Conservation (phyloP, 345 rosid genomes). For the Eucalyptus pumila region DNA sequence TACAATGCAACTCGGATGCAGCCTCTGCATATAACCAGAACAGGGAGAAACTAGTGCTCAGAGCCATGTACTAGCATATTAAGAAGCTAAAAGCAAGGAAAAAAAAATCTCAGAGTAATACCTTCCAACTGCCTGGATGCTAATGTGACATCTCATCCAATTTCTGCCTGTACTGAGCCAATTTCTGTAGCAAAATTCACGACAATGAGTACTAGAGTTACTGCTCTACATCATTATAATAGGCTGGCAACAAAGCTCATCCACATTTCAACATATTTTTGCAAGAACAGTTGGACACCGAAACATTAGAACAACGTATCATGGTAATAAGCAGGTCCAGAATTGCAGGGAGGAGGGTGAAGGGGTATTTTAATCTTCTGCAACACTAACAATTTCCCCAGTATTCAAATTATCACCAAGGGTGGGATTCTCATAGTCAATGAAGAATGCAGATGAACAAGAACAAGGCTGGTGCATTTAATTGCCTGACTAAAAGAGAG, state of each 20-base stretch:
- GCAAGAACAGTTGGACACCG: neutral
- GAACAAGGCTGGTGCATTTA: neutral
- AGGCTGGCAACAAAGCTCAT: neutral
- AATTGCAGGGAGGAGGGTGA: neutral
- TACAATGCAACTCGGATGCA: neutral
- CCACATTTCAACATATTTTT: neutral
- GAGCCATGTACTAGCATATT: neutral
- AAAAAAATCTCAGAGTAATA: neutral
- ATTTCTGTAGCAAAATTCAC: slow-evolving; percentile 23
- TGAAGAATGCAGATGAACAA: neutral
- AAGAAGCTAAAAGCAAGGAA: neutral
- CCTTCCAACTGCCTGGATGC: neutral
- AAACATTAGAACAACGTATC: neutral
- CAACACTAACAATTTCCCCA: neutral
- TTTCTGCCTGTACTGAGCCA: slow-evolving; percentile 85
- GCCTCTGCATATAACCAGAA: neutral
- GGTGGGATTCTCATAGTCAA: neutral
- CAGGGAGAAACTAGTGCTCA: neutral
- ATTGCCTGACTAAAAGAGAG: neutral
- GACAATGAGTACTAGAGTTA: neutral
- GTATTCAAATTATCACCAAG: neutral
- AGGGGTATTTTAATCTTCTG: neutral
- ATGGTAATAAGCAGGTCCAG: neutral
- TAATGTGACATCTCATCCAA: slow-evolving; percentile 62
- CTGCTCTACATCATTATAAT: neutral